Percentiles rank a stretch among this genome's conserved stretches.
These are phyloP conservation scores for Rhizoclosmatium sp. DNA, from an alignment of 192 early-diverging fungal species.

Conservation along the genomic window DNA sequence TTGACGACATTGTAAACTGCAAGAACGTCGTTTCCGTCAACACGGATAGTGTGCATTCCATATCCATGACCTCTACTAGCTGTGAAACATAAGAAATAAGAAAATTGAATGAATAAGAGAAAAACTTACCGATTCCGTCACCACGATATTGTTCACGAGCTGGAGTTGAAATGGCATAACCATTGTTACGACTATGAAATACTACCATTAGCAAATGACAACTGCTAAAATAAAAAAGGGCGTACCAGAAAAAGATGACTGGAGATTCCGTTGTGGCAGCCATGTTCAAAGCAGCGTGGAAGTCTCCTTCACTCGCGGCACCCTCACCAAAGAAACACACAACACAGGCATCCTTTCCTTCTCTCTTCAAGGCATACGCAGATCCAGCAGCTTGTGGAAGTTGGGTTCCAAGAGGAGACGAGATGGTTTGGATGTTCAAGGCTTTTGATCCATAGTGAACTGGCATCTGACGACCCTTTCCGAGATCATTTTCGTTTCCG, in stretches of 20 bases:
- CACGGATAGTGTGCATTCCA: slow-evolving; percentile 95
- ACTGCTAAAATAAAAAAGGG: slow-evolving; percentile 2
- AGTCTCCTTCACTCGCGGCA: slow-evolving; percentile 95
- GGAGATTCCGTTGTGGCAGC: slow-evolving; percentile 93
- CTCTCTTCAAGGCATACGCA: slow-evolving; percentile 91
- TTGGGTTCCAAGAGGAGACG: slow-evolving; percentile 95
- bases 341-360: slow-evolving; percentile 78
- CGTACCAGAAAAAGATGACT: slow-evolving; percentile 92
- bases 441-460: slow-evolving; percentile 92
- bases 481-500: slow-evolving; percentile 84
- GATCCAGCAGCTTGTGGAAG: slow-evolving; percentile 97
- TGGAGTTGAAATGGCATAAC: slow-evolving; percentile 98
- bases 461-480: slow-evolving; percentile 99
- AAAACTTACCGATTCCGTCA: slow-evolving; percentile 82
- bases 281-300: slow-evolving; percentile 97
- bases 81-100: slow-evolving; percentile 32
- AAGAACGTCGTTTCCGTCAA: slow-evolving; percentile 98
- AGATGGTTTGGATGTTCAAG: slow-evolving; percentile 94
- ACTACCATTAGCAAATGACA: background rate
- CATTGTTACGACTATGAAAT: slow-evolving; percentile 88
- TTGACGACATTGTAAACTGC: slow-evolving; percentile 92
- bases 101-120: background rate
- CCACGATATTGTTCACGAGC: slow-evolving; percentile 95
- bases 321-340: slow-evolving; percentile 99
- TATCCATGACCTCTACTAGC: slow-evolving; percentile 94